A percentile compares a stretch with the other conserved stretches of the same genome.
Evolutionary conservation across 192 early-diverging fungal species (phyloP).

Genomic region (Lobosporangium transversale): DNA sequence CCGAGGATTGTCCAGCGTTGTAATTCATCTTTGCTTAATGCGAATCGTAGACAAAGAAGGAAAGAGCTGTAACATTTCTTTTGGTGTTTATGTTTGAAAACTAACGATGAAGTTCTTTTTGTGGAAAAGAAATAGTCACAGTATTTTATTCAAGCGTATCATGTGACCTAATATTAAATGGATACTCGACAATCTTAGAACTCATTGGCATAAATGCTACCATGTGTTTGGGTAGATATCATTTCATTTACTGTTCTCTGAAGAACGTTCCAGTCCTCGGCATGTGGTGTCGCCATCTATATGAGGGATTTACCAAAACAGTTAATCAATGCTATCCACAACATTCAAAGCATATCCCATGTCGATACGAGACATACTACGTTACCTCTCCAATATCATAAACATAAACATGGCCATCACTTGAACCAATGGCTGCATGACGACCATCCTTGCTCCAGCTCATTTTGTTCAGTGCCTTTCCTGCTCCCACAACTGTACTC

Average conservation of each 20-base stretch:
- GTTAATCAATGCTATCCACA: too few relatives aligned
- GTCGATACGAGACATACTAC: too few relatives aligned
- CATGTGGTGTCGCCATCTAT: constrained; percentile 60
- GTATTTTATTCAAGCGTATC: too few relatives aligned
- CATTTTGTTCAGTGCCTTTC: constrained; percentile 90
- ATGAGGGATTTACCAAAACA: too few relatives aligned
- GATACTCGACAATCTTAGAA: too few relatives aligned
- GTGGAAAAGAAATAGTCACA: too few relatives aligned
- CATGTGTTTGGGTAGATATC: constrained; percentile 58
- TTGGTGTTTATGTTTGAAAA: too few relatives aligned
- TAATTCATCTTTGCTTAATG: constrained; percentile 32
- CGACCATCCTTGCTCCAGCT: constrained; percentile 93
- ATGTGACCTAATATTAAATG: too few relatives aligned
- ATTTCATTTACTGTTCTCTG: constrained; percentile 65
- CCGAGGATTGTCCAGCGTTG: constrained; percentile 30
- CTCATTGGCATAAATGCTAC: constrained; percentile 22
- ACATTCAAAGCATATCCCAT: too few relatives aligned
- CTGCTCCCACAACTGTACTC: constrained; percentile 65
- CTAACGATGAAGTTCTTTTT: too few relatives aligned
- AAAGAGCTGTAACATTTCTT: too few relatives aligned
- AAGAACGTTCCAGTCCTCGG: constrained; percentile 62
- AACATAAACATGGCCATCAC: constrained; percentile 85
- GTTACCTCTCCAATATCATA: constrained; percentile 94
- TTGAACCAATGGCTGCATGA: constrained; percentile 81
- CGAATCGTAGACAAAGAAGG: neutral